Evolutionary conservation across 169 alveolate genomes (phyloP).

Genomic region (Hammondia hammondi): DNA sequence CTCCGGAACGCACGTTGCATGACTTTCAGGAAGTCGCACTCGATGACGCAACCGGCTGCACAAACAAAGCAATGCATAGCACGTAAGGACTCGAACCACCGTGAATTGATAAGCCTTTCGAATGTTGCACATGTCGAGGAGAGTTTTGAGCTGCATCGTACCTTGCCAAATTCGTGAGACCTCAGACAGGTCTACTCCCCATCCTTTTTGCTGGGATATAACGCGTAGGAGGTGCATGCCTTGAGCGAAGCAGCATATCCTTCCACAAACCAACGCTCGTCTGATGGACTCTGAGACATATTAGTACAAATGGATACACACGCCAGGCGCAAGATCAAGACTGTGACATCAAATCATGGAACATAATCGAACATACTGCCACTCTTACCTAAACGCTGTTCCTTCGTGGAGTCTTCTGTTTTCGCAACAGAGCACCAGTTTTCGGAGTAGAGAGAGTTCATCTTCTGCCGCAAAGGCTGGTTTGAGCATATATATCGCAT

Average conservation of each 20-base stretch:
- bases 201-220: constrained; percentile 78
- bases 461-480: neutral
- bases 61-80: neutral
- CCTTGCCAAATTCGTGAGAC: constrained; percentile 84
- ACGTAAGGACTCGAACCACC: neutral
- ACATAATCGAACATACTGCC: neutral
- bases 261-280: constrained; percentile 75
- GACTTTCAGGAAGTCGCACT: constrained; percentile 79
- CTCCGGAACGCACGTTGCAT: constrained; percentile 74
- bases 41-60: constrained; percentile 84
- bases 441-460: neutral
- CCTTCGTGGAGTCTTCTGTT: neutral
- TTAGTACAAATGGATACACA: neutral
- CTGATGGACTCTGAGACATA: constrained; percentile 47
- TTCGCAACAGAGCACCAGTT: neutral
- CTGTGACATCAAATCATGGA: neutral
- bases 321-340: neutral
- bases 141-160: neutral
- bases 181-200: constrained; percentile 80
- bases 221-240: constrained; percentile 81
- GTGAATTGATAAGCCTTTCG: neutral
- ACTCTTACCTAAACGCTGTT: neutral
- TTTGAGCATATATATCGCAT: constrained; percentile 72
- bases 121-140: too few species aligned
- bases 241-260: constrained; percentile 83